A percentile compares a stretch with the other conserved stretches of the same genome.
These are phyloP conservation scores for Clohesyomyces aquaticus DNA, from an alignment of 495 filamentous ascomycete species.

Conservation along the genomic window DNA sequence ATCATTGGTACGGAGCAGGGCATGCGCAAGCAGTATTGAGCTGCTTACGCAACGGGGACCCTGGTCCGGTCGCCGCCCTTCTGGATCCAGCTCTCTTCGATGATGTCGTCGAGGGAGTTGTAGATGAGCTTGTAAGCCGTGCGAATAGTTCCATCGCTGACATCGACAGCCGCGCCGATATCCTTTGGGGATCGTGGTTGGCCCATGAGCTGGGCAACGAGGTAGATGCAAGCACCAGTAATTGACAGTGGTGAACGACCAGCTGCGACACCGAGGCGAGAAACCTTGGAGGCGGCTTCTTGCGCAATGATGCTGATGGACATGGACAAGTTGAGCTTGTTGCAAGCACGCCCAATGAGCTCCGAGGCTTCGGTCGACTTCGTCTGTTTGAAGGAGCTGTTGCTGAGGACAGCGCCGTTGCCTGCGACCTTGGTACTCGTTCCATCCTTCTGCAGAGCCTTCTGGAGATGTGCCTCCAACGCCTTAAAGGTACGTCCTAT, in stretches of 20 bases:
- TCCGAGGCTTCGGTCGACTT: slow-evolving; percentile 81
- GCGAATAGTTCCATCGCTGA: slow-evolving; percentile 94
- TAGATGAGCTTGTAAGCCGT: slow-evolving; percentile 91
- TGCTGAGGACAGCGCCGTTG: slow-evolving; percentile 47
- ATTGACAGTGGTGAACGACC: slow-evolving; percentile 93
- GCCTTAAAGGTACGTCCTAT: slow-evolving; percentile 92
- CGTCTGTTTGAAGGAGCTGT: slow-evolving; percentile 70
- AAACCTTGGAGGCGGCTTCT: slow-evolving; percentile 72
- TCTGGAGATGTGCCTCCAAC: slow-evolving; percentile 22
- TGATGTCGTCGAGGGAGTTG: slow-evolving; percentile 68
- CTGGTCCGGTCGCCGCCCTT: slow-evolving; percentile 69
- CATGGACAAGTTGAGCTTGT: slow-evolving; percentile 70
- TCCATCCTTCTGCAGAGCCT: slow-evolving; percentile 16
- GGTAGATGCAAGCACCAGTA: slow-evolving; percentile 94
- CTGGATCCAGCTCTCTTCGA: slow-evolving; percentile 75
- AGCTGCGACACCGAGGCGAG: slow-evolving; percentile 73
- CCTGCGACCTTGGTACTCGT: slow-evolving; percentile 27
- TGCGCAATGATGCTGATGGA: slow-evolving; percentile 71
- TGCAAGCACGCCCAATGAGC: slow-evolving; percentile 86
- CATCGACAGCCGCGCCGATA: slow-evolving; percentile 77
- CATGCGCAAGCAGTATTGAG: neutral
- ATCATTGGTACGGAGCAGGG: neutral
- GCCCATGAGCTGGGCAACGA: slow-evolving; percentile 82
- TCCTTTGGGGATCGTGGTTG: slow-evolving; percentile 79
- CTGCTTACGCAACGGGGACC: slow-evolving; percentile 56